phyloP scores from a whole-genome alignment of 441 rosid genomes.

The Pelargonium citronellum region DNA sequence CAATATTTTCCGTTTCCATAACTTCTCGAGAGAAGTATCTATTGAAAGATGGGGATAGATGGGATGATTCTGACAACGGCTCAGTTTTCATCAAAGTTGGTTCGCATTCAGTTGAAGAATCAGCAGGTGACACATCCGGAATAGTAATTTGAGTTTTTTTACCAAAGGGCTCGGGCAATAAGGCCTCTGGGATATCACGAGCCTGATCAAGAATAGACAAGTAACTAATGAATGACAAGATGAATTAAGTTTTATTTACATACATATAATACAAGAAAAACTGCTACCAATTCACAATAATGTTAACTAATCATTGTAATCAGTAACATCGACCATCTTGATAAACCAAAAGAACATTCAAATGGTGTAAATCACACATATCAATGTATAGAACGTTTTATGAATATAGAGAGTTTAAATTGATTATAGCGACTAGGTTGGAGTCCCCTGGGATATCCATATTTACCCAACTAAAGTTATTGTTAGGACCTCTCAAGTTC shows the following conservation, averaged over 20 bases:
- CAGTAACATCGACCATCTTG: background rate
- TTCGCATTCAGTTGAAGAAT: constrained; percentile 11
- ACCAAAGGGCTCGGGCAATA: constrained; percentile 23
- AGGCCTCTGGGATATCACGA: constrained; percentile 27
- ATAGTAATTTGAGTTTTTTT: constrained; percentile 14
- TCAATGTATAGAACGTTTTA: too few species aligned
- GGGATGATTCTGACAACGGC: constrained; percentile 20
- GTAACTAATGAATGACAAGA: background rate
- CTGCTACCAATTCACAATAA: background rate
- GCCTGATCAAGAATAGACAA: constrained; percentile 22
- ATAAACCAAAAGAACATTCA: background rate
- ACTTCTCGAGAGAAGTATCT: constrained; percentile 32
- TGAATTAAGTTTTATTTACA: background rate
- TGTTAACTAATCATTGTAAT: background rate
- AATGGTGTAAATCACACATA: too few species aligned
- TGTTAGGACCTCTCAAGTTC: background rate
- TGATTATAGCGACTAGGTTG: too few species aligned
- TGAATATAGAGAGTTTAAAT: too few species aligned
- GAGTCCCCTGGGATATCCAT: background rate
- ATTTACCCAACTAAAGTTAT: background rate
- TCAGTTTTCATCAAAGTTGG: constrained; percentile 19
- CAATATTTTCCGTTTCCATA: constrained; percentile 18
- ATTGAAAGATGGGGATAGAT: constrained; percentile 25
- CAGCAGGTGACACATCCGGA: constrained; percentile 13
- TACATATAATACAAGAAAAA: background rate